Conservation (phyloP, 2,329 filamentous ascomycete genomes). For the Cercospora sp. region DNA sequence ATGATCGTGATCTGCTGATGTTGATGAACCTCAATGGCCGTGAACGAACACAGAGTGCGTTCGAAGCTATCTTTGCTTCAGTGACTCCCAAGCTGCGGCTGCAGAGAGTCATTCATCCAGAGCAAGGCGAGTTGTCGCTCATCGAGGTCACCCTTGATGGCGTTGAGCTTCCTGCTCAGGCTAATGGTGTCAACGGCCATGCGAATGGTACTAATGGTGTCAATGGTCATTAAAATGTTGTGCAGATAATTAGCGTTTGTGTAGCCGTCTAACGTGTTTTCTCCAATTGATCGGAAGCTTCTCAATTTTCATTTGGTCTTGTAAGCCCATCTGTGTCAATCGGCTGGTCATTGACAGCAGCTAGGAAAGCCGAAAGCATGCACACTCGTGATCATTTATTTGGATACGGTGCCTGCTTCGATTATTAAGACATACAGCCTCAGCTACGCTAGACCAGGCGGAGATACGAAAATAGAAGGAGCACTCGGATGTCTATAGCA, state of each 20-base stretch:
- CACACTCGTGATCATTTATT: not conserved
- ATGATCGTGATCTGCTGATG: constrained; percentile 31
- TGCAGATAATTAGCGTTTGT: not conserved
- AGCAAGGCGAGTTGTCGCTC: constrained; percentile 26
- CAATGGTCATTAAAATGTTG: constrained; percentile 1
- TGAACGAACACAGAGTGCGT: constrained; percentile 27
- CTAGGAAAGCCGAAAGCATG: not conserved
- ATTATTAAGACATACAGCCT: not conserved
- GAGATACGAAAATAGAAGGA: not conserved
- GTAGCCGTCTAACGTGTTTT: not conserved
- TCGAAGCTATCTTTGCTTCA: constrained; percentile 23
- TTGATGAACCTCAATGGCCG: constrained; percentile 30
- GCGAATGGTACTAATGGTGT: constrained; percentile 5
- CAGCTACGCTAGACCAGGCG: not conserved
- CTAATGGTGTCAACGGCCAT: not conserved
- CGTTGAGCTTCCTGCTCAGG: not conserved
- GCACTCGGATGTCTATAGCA: not conserved
- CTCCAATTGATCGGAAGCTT: not conserved
- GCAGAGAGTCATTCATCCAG: constrained; percentile 19
- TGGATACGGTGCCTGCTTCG: not conserved
- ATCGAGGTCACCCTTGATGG: constrained; percentile 24
- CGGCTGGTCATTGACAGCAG: not conserved
- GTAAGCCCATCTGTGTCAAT: not conserved
- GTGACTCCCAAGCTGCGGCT: constrained; percentile 24
- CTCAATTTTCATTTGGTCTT: not conserved